Conservation (phyloP, 352 stramenopile genomes). For the Aphanomyces euteiches region DNA sequence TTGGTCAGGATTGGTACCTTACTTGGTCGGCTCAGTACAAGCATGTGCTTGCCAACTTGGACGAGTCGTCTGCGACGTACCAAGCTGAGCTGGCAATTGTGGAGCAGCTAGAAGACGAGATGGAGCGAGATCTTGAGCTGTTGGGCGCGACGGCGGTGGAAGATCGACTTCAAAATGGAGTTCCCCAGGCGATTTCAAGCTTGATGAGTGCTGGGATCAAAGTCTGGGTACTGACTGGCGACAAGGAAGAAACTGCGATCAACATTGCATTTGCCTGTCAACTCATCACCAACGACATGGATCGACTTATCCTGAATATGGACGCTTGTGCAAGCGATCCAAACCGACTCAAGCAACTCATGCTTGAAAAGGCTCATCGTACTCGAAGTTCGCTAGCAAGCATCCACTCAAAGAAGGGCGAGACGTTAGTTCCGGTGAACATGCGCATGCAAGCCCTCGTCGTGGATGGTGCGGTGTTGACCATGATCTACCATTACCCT, state of each 20-base stretch:
- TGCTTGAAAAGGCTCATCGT: slow-evolving; percentile 11
- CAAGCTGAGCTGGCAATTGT: slow-evolving; percentile 59
- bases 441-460: slow-evolving; percentile 44
- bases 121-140: slow-evolving; percentile 69
- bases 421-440: slow-evolving; percentile 33
- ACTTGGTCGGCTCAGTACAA: slow-evolving; percentile 78
- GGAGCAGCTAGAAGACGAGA: slow-evolving; percentile 75
- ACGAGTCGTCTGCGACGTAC: slow-evolving; percentile 40
- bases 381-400: neutral
- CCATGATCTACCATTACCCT: slow-evolving; percentile 74
- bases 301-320: slow-evolving; percentile 77
- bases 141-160: slow-evolving; percentile 79
- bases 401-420: neutral
- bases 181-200: slow-evolving; percentile 71
- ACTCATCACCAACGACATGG: slow-evolving; percentile 95
- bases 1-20: slow-evolving; percentile 56
- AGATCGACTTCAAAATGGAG: slow-evolving; percentile 72
- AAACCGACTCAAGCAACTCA: slow-evolving; percentile 11
- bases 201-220: slow-evolving; percentile 72
- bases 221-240: slow-evolving; percentile 82
- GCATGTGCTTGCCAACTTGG: slow-evolving; percentile 60
- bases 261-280: slow-evolving; percentile 96
- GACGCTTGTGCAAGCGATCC: slow-evolving; percentile 37
- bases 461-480: slow-evolving; percentile 66
- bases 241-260: slow-evolving; percentile 96